Evolutionary conservation across 495 filamentous ascomycete species (phyloP), one percentile per base, ranked within the genome.

Genomic region (Cairneyella variabilis): DNA sequence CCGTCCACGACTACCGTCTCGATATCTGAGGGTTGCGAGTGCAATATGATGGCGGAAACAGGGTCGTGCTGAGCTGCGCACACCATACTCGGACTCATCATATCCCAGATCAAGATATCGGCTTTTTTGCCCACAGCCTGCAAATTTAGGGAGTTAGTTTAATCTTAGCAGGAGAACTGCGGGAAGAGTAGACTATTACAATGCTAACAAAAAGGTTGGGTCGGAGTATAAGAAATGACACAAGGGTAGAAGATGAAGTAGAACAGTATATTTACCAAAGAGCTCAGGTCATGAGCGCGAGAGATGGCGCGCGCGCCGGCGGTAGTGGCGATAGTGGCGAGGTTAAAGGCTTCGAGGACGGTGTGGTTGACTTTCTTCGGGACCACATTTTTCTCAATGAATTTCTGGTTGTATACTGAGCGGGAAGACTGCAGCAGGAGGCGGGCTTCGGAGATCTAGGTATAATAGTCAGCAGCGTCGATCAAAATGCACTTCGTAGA

Each of bases 1-100:
- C 75, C 74, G 62, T 77, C 68, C 0, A 78, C 68, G 56, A 78
- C 72, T 30, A 78, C 76, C 8, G 57, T 69, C n/a, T 76, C 68
- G 14, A 78, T 59, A 60, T 78, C 76, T 12, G 64, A 60, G n/a
- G 69, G 56, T 10, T 61, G 64, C 16, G 67, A 65, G 59, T 78
- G 75, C 28, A 75, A 48, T 6, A 79, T 66, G 23, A 77, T 61
- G 2, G 77, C 72, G 0, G 71, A 71, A 28, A 77, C 60, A 0
- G 76, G 70, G 48, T 75, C 68, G 34, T 74, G 51, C 25, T 74
- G 59, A 7, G 61, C 65, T 4, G 68, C 72, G 56, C 65, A 69
- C 10, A 77, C 57, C 70, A 79, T 71, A 2, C 53, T 62, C 3
- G 74, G 74, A 17, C 61, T 70, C 20, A 49, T n/a, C 3, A 59